Percentiles rank a stretch among this genome's conserved stretches.
Evolutionary conservation across 148 eudicot species (phyloP).

Genomic region (Tetragonia tetragonoides): DNA sequence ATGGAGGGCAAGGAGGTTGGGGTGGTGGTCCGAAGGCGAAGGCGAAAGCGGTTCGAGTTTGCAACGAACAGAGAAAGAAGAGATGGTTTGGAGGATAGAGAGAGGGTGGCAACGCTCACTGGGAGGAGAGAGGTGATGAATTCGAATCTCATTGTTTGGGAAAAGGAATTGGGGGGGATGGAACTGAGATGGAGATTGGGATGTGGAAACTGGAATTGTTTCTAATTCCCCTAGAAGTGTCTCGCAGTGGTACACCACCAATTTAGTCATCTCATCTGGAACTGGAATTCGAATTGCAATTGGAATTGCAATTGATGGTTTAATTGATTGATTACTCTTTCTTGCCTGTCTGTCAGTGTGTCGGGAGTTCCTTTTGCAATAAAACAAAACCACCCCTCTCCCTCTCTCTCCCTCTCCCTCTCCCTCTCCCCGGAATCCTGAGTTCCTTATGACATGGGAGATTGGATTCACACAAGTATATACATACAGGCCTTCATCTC

Average conservation of each 20-base stretch:
- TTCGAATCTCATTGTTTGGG: conserved; percentile 80
- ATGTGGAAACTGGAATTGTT: conserved; percentile 31
- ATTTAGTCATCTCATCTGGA: conserved; percentile 13
- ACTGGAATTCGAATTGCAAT: too few species aligned
- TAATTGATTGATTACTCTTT: too few species aligned
- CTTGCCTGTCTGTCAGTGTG: too few species aligned
- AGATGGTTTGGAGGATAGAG: conserved; percentile 64
- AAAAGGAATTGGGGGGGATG: conserved; percentile 45
- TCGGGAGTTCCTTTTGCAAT: too few species aligned
- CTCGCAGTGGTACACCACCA: conserved; percentile 7
- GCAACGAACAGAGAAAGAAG: conserved; percentile 59
- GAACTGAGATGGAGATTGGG: conserved; percentile 1
- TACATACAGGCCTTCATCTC: too few species aligned
- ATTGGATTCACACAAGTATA: too few species aligned
- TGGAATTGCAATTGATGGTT: too few species aligned
- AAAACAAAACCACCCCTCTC: too few species aligned
- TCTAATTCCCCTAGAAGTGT: conserved; percentile 49
- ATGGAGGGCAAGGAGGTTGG: conserved; percentile 53
- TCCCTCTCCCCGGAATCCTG: too few species aligned
- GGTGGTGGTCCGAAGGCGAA: conserved; percentile 20
- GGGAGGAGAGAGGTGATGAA: conserved; percentile 44
- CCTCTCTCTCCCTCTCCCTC: too few species aligned
- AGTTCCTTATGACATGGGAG: too few species aligned
- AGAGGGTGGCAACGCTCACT: conserved; percentile 77
- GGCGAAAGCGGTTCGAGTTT: conserved; percentile 62